phyloP scores from a whole-genome alignment of 768 basidiomycete species.

The Goffeauzyma gilvescens region DNA sequence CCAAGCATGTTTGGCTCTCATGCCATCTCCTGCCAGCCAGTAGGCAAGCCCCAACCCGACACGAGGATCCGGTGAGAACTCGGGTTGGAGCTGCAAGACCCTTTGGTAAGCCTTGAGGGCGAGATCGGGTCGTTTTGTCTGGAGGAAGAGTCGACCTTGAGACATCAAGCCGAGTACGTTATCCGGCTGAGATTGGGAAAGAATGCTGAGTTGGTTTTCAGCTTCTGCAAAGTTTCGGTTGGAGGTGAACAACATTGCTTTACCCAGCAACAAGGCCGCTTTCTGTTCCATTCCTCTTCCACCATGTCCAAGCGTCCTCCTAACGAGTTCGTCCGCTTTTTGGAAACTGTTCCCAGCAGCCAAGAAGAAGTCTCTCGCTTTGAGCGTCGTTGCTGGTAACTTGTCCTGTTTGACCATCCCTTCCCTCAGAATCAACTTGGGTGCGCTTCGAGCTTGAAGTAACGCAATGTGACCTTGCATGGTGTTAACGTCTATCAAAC shows the following conservation, averaged over 20 bases:
- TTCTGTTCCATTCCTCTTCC: constrained; percentile 48
- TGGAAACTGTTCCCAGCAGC: constrained; percentile 43
- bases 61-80: constrained; percentile 69
- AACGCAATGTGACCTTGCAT: constrained; percentile 72
- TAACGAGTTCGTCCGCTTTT: constrained; percentile 13
- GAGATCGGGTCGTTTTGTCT: constrained; percentile 52
- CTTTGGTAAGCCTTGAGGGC: constrained; percentile 74
- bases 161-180: constrained; percentile 69
- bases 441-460: constrained; percentile 59
- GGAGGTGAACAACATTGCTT: constrained; percentile 51
- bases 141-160: constrained; percentile 69
- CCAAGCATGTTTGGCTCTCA: constrained; percentile 75
- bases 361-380: constrained; percentile 20
- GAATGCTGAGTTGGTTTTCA: constrained; percentile 56
- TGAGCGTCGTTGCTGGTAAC: constrained; percentile 11
- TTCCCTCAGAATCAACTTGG: constrained; percentile 52
- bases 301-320: constrained; percentile 10
- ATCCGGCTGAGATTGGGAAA: constrained; percentile 57
- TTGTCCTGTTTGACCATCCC: constrained; percentile 35
- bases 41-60: constrained; percentile 88
- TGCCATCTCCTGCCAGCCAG: constrained; percentile 70
- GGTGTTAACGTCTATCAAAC: constrained; percentile 53
- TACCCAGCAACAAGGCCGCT: constrained; percentile 23
- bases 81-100: constrained; percentile 56
- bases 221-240: constrained; percentile 67